Evolutionary conservation across 345 rosid genomes (phyloP), one percentile per base, ranked within the genome.

Genomic region (Lumnitzera racemosa): DNA sequence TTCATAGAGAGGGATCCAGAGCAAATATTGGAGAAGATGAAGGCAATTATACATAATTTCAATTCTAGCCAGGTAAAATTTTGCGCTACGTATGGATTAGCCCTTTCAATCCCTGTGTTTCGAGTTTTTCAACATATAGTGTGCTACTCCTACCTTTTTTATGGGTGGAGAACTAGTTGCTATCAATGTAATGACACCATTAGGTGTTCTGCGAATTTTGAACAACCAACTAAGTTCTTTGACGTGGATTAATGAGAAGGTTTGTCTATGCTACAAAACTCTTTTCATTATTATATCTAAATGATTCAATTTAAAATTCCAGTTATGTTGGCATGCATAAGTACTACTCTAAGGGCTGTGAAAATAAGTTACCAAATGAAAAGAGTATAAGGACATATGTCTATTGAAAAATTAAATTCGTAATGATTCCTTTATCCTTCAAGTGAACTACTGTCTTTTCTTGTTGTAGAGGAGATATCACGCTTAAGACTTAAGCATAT

Each of bases 191-290:
- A 88, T 86, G 95, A 76, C 83, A 71, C 97, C 99, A 43, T 58
- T 94, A 56, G 99, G 90, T 70, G 83, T 79, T 73, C 95, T 94
- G 47, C 78, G 83, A 52, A 90, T 94, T 74, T 75, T 94, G 66
- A 94, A 94, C 81, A 94, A 94, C 77, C 99, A 94, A 79, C 81
- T 94, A n/a, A 86, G 96, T 67, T 94, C 99, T 63, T 78, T 94
- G 48, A 86, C 88, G 92, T 90, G 96, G 97, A 83, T 94, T 54
- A 97, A 94, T 70, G 99, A 94, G 73, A 69, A 69, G 73, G 73
- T 69, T 16, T 16, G 68, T 23, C 23, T 25, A 11, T 23, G 15
- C 43, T 36, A 1, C 43, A 1, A 9, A 36, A 36, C 14, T 25
- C 14, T 17, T 25, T 55, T 55, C 57, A 55, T 55, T 25, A 24